A percentile compares a stretch with the other conserved stretches of the same genome.
These are phyloP conservation scores for Neolentinus lepideus DNA, from an alignment of 1,284 basidiomycete genomes.

Conservation along the genomic window DNA sequence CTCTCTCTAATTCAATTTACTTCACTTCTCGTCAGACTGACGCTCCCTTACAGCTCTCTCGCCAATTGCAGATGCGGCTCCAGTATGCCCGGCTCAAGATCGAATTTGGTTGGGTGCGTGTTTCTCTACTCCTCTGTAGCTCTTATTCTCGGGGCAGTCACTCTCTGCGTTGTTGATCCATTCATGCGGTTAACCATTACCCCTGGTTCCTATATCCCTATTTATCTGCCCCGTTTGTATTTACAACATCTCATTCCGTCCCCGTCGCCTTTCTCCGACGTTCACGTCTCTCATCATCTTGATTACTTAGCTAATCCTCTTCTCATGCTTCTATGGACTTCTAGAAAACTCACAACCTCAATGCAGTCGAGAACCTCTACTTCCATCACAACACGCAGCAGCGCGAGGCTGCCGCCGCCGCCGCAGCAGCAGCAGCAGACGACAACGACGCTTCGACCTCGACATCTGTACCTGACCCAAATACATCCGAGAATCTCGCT, in stretches of 20 bases:
- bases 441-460: not conserved
- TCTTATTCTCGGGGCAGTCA: too few species aligned
- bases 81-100: constrained; percentile 76
- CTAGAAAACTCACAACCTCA: constrained; percentile 67
- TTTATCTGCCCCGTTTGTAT: too few species aligned
- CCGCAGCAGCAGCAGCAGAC: not conserved
- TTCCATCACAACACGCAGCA: constrained; percentile 53
- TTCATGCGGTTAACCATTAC: too few species aligned
- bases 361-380: constrained; percentile 74
- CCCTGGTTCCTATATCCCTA: too few species aligned
- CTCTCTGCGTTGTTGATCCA: too few species aligned
- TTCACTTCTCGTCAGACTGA: not conserved
- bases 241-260: too few species aligned
- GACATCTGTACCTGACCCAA: too few species aligned
- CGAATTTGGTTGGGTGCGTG: constrained; percentile 71
- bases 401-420: not conserved
- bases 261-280: too few species aligned
- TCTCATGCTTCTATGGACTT: not conserved
- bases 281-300: too few species aligned
- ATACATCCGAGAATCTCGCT: too few species aligned
- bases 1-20: too few species aligned
- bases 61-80: constrained; percentile 67
- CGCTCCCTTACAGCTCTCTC: constrained; percentile 44
- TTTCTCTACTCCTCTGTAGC: not conserved
- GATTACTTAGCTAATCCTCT: too few species aligned